Conservation (phyloP, 805 yeast genomes). For the Candida sphagnicola region DNA sequence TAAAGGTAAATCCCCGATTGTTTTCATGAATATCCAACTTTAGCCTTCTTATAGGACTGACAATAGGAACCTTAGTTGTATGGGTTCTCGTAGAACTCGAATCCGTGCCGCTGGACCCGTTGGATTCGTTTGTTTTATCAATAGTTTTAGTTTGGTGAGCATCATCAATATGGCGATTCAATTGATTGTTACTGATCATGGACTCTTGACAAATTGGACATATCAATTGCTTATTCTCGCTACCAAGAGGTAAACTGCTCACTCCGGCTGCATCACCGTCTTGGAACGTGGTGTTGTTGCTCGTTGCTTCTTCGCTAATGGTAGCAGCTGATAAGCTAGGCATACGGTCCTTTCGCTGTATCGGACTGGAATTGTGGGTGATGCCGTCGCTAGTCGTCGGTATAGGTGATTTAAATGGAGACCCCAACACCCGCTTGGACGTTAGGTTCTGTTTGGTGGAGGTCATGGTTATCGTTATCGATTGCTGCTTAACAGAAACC, state of each 20-base stretch:
- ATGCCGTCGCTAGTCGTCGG: slow-evolving; percentile 4
- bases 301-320: neutral
- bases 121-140: slow-evolving; percentile 7
- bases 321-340: neutral
- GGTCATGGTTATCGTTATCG: neutral
- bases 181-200: slow-evolving; percentile 50
- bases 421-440: slow-evolving; percentile 18
- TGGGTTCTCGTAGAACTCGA: too few species aligned
- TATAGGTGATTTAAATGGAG: slow-evolving; percentile 20
- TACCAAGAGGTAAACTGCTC: too few species aligned
- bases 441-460: slow-evolving; percentile 1
- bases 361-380: slow-evolving; percentile 1
- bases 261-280: neutral
- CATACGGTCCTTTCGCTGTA: neutral
- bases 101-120: slow-evolving; percentile 31
- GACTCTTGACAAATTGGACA: slow-evolving; percentile 73
- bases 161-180: slow-evolving; percentile 72
- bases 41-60: slow-evolving; percentile 26
- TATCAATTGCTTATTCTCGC: too few species aligned
- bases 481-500: too few species aligned
- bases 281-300: neutral
- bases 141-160: slow-evolving; percentile 43
- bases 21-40: slow-evolving; percentile 51
- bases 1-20: slow-evolving; percentile 29
- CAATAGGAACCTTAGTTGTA: too few species aligned